Percentiles rank a stretch among this genome's conserved stretches.
phyloP scores from a whole-genome alignment of 2,329 filamentous ascomycete species.

The Dactylellina cionopaga region DNA sequence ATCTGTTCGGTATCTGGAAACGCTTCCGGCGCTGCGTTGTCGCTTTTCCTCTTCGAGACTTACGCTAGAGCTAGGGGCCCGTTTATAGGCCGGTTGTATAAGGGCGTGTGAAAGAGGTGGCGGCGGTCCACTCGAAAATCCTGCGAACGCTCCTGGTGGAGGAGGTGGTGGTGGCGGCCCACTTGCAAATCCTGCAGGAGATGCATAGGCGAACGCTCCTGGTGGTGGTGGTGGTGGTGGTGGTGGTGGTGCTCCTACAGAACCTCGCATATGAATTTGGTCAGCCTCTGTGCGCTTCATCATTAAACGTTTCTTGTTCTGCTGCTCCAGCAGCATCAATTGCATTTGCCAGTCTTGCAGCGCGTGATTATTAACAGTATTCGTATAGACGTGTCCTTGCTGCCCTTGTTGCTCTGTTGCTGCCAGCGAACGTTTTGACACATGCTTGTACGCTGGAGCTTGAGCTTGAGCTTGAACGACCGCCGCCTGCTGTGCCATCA shows the following conservation, averaged over 20 bases:
- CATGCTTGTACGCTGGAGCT: background rate
- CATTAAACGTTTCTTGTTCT: constrained; percentile 55
- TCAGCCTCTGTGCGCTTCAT: constrained; percentile 32
- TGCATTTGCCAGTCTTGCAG: constrained; percentile 54
- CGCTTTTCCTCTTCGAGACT: background rate
- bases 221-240: background rate
- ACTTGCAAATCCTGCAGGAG: background rate
- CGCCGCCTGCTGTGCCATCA: background rate
- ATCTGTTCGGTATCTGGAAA: too few species aligned
- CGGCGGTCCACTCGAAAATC: too few species aligned
- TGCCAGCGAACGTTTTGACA: too few species aligned
- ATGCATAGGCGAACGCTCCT: background rate
- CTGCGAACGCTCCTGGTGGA: too few species aligned
- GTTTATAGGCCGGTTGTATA: background rate
- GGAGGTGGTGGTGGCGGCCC: background rate
- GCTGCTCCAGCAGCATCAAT: constrained; percentile 54
- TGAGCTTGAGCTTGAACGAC: background rate
- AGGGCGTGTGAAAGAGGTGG: background rate
- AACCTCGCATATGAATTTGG: background rate
- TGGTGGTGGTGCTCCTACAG: background rate
- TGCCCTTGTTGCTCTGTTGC: too few species aligned
- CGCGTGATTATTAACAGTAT: too few species aligned
- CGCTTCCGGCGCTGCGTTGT: too few species aligned
- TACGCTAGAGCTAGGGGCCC: background rate
- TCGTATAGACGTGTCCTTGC: too few species aligned